Evolutionary conservation across 768 basidiomycete species (phyloP).

Genomic region (Hemileccinum rubropunctum): DNA sequence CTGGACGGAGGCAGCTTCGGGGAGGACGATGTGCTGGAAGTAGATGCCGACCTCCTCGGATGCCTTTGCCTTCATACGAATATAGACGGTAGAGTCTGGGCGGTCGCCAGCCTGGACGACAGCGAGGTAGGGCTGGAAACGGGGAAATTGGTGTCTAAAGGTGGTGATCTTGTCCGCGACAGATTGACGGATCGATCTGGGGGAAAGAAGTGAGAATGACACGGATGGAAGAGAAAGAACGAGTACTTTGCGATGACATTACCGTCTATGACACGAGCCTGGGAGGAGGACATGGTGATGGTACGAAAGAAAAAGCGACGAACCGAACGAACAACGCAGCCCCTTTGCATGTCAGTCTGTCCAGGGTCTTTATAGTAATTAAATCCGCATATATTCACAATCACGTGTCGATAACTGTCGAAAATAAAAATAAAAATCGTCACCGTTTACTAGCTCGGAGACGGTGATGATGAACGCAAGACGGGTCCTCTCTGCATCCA

Average conservation of each 20-base stretch:
- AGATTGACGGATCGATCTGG: constrained; percentile 74
- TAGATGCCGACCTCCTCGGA: constrained; percentile 91
- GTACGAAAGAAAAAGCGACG: constrained; percentile 19
- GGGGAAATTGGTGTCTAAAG: constrained; percentile 67
- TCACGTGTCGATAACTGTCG: constrained; percentile 22
- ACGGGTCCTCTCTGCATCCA: constrained; percentile 56
- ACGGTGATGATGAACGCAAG: constrained; percentile 48
- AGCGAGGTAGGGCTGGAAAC: constrained; percentile 86
- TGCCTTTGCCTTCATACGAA: constrained; percentile 97
- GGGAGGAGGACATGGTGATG: constrained; percentile 39
- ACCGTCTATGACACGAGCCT: constrained; percentile 74
- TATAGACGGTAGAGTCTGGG: constrained; percentile 87
- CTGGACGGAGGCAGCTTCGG: constrained; percentile 67
- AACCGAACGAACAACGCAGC: not conserved
- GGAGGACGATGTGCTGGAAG: constrained; percentile 74
- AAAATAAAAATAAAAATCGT: constrained; percentile 1
- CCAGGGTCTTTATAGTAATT: constrained; percentile 5
- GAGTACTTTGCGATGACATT: constrained; percentile 79
- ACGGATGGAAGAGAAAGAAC: constrained; percentile 3
- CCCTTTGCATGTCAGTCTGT: constrained; percentile 2
- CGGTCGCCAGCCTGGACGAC: constrained; percentile 94
- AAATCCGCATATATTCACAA: not conserved
- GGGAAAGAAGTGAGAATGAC: constrained; percentile 8
- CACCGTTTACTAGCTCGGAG: not conserved
- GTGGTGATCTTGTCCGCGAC: constrained; percentile 69